Conservation (phyloP, 2,329 filamentous ascomycete species). For the Plenodomus tracheiphilus region DNA sequence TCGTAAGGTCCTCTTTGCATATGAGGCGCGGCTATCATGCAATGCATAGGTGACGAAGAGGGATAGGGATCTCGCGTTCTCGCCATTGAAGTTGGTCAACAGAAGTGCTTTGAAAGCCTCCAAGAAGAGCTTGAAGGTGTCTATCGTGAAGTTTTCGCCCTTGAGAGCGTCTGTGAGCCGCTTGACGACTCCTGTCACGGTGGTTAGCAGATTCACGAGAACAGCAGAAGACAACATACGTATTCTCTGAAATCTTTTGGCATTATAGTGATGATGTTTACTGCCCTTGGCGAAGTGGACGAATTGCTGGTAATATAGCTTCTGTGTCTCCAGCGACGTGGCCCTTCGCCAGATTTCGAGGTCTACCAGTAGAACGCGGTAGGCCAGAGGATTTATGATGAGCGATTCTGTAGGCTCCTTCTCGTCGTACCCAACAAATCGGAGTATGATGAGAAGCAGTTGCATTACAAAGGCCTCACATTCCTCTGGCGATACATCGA, state of each 20-base stretch:
- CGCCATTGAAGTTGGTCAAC: conserved; percentile 77
- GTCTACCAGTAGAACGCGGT: conserved; percentile 88
- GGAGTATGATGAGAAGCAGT: conserved; percentile 75
- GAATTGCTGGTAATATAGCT: conserved; percentile 92
- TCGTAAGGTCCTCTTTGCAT: conserved; percentile 39
- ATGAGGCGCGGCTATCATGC: conserved; percentile 62
- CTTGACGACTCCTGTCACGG: conserved; percentile 75
- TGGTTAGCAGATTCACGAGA: conserved; percentile 19
- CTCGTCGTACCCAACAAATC: conserved; percentile 87
- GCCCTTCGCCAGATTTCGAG: conserved; percentile 85
- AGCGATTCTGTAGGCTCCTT: conserved; percentile 81
- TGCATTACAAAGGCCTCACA: conserved; percentile 58
- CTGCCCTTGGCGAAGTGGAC: conserved; percentile 84
- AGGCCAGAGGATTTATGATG: conserved; percentile 93
- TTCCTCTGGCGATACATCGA: conserved; percentile 44
- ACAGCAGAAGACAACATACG: conserved; percentile 59
- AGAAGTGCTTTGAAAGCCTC: conserved; percentile 78
- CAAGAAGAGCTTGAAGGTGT: conserved; percentile 76
- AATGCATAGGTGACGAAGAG: conserved; percentile 93
- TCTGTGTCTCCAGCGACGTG: conserved; percentile 74
- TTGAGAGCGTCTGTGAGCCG: conserved; percentile 89
- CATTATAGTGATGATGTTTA: conserved; percentile 91
- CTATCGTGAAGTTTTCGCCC: conserved; percentile 72
- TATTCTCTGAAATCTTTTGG: conserved; percentile 84
- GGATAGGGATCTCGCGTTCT: conserved; percentile 83